Percentiles rank a stretch among this genome's conserved stretches.
These are phyloP conservation scores for Vanderwaltozyma yarrowii DNA, from an alignment of 805 yeast genomes.

Conservation along the genomic window DNA sequence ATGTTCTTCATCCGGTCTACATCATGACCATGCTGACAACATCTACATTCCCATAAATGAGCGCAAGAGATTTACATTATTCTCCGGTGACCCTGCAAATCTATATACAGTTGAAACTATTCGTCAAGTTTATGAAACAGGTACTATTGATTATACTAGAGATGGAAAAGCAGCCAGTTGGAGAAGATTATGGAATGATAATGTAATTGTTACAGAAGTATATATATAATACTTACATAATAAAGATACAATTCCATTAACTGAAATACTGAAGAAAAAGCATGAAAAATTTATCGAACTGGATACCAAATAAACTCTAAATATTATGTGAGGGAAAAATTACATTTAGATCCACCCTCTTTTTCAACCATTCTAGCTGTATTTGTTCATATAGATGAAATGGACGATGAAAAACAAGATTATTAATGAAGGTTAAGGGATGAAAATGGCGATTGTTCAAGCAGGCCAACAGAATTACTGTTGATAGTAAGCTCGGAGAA, in stretches of 20 bases:
- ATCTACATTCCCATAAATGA: conserved; percentile 55
- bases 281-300: conserved; percentile 21
- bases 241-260: conserved; percentile 16
- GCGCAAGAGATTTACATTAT: conserved; percentile 54
- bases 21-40: conserved; percentile 76
- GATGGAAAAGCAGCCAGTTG: conserved; percentile 52
- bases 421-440: conserved; percentile 29
- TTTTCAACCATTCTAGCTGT: conserved; percentile 57
- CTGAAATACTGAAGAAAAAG: conserved; percentile 12
- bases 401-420: conserved; percentile 25
- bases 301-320: conserved; percentile 19
- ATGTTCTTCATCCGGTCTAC: conserved; percentile 60
- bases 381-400: conserved; percentile 48
- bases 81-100: conserved; percentile 46
- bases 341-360: conserved; percentile 50
- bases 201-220: conserved; percentile 44
- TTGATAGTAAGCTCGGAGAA: conserved; percentile 49
- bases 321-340: conserved; percentile 9
- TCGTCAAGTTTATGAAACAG: conserved; percentile 43
- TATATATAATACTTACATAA: conserved; percentile 34
- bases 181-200: conserved; percentile 52
- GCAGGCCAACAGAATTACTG: conserved; percentile 33
- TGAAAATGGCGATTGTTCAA: conserved; percentile 42
- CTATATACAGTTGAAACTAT: conserved; percentile 58
- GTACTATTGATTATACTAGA: conserved; percentile 52